Evolutionary conservation across 2,329 filamentous ascomycete genomes (phyloP).

Genomic region (Mollisiaceae sp.): DNA sequence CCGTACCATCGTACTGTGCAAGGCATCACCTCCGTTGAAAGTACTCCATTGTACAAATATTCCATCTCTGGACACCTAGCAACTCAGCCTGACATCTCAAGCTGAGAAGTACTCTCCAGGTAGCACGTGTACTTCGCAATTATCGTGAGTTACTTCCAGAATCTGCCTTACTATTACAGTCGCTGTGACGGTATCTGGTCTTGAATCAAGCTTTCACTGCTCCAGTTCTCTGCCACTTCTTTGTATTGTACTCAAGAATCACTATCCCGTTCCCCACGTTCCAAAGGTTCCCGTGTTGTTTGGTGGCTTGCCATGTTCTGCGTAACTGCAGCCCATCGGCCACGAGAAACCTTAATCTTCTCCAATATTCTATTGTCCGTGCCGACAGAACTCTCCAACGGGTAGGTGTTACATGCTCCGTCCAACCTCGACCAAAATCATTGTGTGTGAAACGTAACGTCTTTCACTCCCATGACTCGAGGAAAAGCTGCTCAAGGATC

Average conservation of each 20-base stretch:
- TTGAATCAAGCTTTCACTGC: no score
- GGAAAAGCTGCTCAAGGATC: no score
- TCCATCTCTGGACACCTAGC: neutral
- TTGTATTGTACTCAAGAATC: neutral
- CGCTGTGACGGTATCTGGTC: no score
- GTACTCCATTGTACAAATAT: slow-evolving; percentile 1
- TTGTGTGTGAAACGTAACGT: no score
- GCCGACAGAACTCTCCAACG: no score
- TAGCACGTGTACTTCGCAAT: neutral
- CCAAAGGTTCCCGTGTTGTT: neutral
- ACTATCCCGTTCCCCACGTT: slow-evolving; percentile 1
- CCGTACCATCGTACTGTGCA: neutral
- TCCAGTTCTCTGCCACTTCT: neutral
- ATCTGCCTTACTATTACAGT: neutral
- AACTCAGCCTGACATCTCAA: neutral
- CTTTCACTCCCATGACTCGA: no score
- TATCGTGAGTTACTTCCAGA: neutral
- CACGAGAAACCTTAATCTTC: neutral
- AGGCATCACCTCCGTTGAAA: neutral
- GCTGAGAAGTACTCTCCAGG: neutral
- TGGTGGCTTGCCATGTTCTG: neutral
- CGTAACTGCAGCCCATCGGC: neutral
- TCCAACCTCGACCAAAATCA: no score
- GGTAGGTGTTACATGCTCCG: no score
- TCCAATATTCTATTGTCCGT: no score